These are phyloP conservation scores for Cercospora beticola DNA, from an alignment of 2,329 filamentous ascomycete genomes.

Conservation along the genomic window DNA sequence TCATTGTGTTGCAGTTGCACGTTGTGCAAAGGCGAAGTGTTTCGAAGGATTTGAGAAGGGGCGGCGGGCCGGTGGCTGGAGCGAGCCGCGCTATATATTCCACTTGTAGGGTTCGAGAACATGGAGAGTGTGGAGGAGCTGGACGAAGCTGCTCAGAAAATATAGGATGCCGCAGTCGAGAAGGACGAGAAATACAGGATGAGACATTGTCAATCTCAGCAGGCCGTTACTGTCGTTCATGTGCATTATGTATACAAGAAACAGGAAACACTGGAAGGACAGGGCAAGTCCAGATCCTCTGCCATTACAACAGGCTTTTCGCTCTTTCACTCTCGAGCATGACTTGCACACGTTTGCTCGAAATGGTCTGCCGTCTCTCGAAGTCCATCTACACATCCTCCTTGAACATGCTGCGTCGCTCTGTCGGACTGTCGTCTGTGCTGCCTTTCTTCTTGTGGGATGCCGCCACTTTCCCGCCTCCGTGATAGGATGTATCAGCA, in stretches of 20 bases:
- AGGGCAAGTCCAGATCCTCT: background rate
- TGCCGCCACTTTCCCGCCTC: constrained; percentile 34
- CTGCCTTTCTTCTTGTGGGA: constrained; percentile 42
- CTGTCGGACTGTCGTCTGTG: constrained; percentile 59
- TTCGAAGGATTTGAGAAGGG: background rate
- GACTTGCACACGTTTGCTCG: background rate
- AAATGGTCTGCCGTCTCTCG: background rate
- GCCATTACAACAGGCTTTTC: background rate
- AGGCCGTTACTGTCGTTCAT: constrained; percentile 5
- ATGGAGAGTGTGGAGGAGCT: background rate
- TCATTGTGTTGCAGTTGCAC: background rate
- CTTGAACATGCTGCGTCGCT: constrained; percentile 67
- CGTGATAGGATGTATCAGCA: constrained; percentile 50
- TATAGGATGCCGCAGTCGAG: background rate
- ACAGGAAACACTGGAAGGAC: background rate
- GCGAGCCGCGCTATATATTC: too few relatives aligned
- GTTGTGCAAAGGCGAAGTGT: background rate
- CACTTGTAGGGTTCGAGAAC: background rate
- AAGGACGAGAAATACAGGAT: too few relatives aligned
- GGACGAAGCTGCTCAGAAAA: background rate
- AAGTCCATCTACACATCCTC: constrained; percentile 58
- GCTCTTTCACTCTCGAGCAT: background rate
- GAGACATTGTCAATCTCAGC: background rate
- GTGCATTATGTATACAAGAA: constrained; percentile 5
- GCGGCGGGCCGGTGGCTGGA: background rate